Base-by-base conservation (phyloP, 2,329 filamentous ascomycete genomes). In the Dactylellina haptotyla region DNA sequence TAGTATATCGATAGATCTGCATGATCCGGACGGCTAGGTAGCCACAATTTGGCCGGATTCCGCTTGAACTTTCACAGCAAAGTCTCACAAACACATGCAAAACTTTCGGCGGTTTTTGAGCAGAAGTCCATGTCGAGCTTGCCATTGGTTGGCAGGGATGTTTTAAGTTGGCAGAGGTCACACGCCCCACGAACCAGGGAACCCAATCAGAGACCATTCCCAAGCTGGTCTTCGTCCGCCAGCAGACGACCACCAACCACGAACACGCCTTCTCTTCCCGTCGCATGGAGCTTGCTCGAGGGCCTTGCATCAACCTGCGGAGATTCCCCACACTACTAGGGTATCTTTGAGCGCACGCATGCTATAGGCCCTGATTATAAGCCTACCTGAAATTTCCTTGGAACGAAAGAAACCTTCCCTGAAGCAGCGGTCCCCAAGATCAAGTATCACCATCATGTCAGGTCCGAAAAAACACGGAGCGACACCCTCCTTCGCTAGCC, bases 231-330 rank as follows among this genome's bases (percentile, higher is more conserved):
- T n/a, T 12, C 32, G 53, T 43, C 37, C 54, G 45, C 20, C 26
- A 32, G n/a, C 50, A n/a, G 10, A 37, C 8, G 32, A 9, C n/a
- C n/a, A 25, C 16, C 32, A 57, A 30, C 16, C 16, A 53, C 14
- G 30, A 57, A 59, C 18, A 30, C 48, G 63, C 63, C 63, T 67
- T 67, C 63, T 67, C 37, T 67, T 67, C 63, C 63, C 63, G 63
- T 67, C 63, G 63, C 45, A 28, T 58, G 62, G 51, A 56, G 43
- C 50, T 57, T 46, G 16, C 34, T 30, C 2, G n/a, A 18, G 10
- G 41, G 43, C 63, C 63, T 59, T 59, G 63, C 34, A 59, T 51
- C 4, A 39, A 3, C n/a, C 10, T 45, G 18, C 34, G 45, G 45
- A 59, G 26, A 59, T 59, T 58, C 63, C 54, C 63, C 63, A 67